Base-by-base conservation (phyloP, 2,329 filamentous ascomycete species). In the Penicillium sp. region DNA sequence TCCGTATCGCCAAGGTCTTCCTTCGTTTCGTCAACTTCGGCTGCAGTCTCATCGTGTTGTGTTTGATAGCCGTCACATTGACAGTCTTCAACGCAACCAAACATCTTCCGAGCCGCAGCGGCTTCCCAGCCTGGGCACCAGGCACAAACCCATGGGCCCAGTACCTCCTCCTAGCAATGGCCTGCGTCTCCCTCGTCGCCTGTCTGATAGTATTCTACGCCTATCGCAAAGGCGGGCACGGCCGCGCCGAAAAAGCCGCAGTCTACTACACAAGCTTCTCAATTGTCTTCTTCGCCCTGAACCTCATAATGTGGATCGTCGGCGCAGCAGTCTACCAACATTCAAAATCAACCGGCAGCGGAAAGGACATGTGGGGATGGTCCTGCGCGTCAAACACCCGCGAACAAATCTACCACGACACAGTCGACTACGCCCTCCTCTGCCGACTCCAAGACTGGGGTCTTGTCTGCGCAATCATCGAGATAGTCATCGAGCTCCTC, bases 281-380 rank as follows among this genome's bases (percentile, higher is more conserved):
- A 29, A 87, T 95, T 54, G 86, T 84, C 60, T 95, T 92, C 81
- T 97, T 97, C 78, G 86, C 93, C 66, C 86, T 95, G 72, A 93
- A 87, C 68, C 86, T 95, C 70, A 74, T 95, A 64, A 88, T 99
- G 78, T 99, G 93, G 93, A 84, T 86, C 46, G 77, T 93, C 29
- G 90, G 89, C 28, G 91, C 91, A 33, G 89, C 85, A 50, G 74
- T 95, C 49, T 81, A 96, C 63, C 90, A 97, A 68, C 81, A 87
- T 62, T 83, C 83, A 49, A 87, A 86, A 68, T 80, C 83, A 63
- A 87, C 80, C 65, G 82, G 82, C 65, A 75, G 82, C 57, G 88
- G 87, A 64, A 83, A 95, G 71, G 93, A 99, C 71, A 82, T 99
- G 72, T 99, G 93, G 93, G 91, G 92, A 52, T 99, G 93, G 93